Base-by-base conservation (phyloP, 441 rosid species). In the Hura crepitans region DNA sequence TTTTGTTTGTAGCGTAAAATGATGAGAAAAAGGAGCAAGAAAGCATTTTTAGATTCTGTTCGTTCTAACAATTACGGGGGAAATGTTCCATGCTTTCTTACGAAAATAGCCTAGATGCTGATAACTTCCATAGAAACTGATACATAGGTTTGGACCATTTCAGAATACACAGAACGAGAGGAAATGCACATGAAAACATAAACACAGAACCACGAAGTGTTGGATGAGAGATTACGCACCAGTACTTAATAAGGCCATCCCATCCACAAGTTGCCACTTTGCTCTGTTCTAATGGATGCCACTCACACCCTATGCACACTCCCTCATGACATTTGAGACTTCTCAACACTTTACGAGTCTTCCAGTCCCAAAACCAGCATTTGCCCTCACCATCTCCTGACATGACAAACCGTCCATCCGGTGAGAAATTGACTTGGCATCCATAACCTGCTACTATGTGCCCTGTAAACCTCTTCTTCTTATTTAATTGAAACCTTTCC, bases 281-380 rank as follows among this genome's bases (percentile, higher is more conserved):
- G 77, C 99, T 96, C 77, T 93, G 98, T 77, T 96, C 99, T 77
- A 96, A 56, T 14, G 98, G 99, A 84, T 96, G 99, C 99, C 99
- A 96, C 73, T 82, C 95, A 35, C 83, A 75, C 51, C 99, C 99
- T 70, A 96, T 91, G 82, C 97, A 87, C 27, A 92, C 98, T 33
- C 93, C 92, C 65, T 93, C 88, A 20, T 93, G 98, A 80, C 99
- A 96, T 68, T 83, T 96, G 42, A 96, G 86, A 46, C 96, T 91
- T 78, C 93, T 87, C 71, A 96, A 92, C 8, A 93, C 97, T 81
- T 86, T 93, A 85, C 97, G 88, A 69, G 94, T 93, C 93, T 93
- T 96, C 98, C 99, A 93, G 74, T 93, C 97, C 97, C 98, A 96
- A 82, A 96, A 96, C 98, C 97, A 96, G 85, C 97, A 93, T 82